phyloP scores from a whole-genome alignment of 139 green algal species.

The Prasinococcaceae sp. region DNA sequence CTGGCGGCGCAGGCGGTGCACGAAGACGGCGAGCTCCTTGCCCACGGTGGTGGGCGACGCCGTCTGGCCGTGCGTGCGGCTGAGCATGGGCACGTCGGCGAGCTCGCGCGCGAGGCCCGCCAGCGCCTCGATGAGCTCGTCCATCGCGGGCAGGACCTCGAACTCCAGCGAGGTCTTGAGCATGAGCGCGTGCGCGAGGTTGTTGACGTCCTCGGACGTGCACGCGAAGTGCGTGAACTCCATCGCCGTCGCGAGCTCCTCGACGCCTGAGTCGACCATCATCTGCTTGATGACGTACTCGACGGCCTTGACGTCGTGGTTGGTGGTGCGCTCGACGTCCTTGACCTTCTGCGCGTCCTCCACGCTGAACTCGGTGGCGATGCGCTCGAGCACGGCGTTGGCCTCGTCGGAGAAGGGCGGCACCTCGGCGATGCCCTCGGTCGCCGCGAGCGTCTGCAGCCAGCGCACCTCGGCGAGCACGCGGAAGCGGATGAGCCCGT shows the following conservation, averaged over 20 bases:
- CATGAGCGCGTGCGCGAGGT: constrained; percentile 92
- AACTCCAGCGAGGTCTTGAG: constrained; percentile 64
- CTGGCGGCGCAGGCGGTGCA: constrained; percentile 62
- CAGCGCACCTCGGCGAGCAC: constrained; percentile 89
- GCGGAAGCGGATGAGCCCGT: constrained; percentile 84
- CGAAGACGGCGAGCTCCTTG: constrained; percentile 96
- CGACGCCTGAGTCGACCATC: constrained; percentile 31
- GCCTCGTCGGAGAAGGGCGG: constrained; percentile 56
- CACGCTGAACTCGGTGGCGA: constrained; percentile 37
- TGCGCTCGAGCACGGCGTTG: constrained; percentile 56
- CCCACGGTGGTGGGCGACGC: constrained; percentile 93
- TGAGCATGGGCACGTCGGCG: constrained; percentile 85
- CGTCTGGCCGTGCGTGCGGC: constrained; percentile 91
- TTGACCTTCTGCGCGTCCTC: constrained; percentile 63
- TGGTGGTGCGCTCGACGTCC: constrained; percentile 82
- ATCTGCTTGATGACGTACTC: constrained; percentile 93
- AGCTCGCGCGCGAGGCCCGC: constrained; percentile 49
- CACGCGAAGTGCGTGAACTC: constrained; percentile 99
- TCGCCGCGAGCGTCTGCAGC: constrained; percentile 75
- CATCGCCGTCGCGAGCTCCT: constrained; percentile 49
- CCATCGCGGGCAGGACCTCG: constrained; percentile 40
- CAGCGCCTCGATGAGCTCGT: constrained; percentile 59
- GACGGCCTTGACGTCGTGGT: constrained; percentile 98
- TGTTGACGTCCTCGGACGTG: constrained; percentile 99
- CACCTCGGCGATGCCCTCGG: constrained; percentile 64